Percentiles rank a stretch among this genome's conserved stretches.
Evolutionary conservation across 306 rosid species (phyloP).

Genomic region (Trifolium fragiferum): DNA sequence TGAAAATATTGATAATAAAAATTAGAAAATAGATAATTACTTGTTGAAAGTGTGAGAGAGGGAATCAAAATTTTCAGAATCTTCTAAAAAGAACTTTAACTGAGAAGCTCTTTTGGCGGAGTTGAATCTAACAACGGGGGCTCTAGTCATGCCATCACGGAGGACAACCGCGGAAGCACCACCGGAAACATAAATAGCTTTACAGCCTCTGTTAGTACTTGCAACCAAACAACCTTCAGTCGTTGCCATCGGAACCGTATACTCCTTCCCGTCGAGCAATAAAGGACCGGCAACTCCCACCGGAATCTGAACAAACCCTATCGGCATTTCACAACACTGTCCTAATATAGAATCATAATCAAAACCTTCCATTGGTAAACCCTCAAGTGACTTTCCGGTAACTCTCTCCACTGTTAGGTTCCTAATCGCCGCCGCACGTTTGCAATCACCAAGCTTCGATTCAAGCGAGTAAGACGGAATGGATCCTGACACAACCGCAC

Average conservation of each 20-base stretch:
- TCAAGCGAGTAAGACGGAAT: conserved; percentile 76
- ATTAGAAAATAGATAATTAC: conserved; percentile 33
- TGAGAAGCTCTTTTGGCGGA: conserved; percentile 75
- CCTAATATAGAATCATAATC: conserved; percentile 81
- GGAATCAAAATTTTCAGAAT: conserved; percentile 65
- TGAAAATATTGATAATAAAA: not conserved
- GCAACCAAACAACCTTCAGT: conserved; percentile 91
- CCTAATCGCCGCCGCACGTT: conserved; percentile 69
- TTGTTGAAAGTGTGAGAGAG: conserved; percentile 70
- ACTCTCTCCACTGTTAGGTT: conserved; percentile 67
- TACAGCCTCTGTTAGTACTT: conserved; percentile 87
- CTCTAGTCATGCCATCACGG: conserved; percentile 86
- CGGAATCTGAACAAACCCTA: conserved; percentile 83
- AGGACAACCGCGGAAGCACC: conserved; percentile 74
- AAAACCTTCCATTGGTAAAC: conserved; percentile 73
- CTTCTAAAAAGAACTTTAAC: conserved; percentile 75
- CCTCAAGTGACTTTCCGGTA: conserved; percentile 58
- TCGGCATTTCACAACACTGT: conserved; percentile 96
- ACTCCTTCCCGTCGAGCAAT: conserved; percentile 70
- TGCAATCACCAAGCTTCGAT: conserved; percentile 69
- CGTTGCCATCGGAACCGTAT: conserved; percentile 88
- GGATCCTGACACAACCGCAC: conserved; percentile 60
- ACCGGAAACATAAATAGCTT: conserved; percentile 79
- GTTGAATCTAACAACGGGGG: conserved; percentile 78
- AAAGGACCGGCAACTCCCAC: conserved; percentile 93